phyloP scores from a whole-genome alignment of 1,284 basidiomycete species.

The Ganoderma multipileum region DNA sequence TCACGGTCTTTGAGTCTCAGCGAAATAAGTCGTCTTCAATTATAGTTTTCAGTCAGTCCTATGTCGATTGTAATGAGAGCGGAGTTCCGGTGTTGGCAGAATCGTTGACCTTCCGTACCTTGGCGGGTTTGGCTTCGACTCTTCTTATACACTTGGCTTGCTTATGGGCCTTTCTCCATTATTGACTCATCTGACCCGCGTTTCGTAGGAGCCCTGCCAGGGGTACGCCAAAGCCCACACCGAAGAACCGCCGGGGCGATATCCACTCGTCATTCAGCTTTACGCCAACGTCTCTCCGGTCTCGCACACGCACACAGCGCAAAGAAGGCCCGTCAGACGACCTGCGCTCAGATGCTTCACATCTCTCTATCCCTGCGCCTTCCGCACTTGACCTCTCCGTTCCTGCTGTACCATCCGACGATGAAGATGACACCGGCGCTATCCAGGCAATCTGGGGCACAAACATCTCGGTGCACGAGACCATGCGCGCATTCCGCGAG shows the following conservation, averaged over 20 bases:
- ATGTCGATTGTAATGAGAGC: too few relatives aligned
- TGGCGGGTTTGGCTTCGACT: too few relatives aligned
- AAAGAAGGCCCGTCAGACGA: constrained; percentile 45
- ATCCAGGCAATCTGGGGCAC: constrained; percentile 97
- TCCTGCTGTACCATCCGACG: constrained; percentile 55
- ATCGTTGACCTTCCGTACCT: too few relatives aligned
- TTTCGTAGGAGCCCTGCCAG: constrained; percentile 40
- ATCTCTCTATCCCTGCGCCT: constrained; percentile 66
- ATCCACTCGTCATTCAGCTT: constrained; percentile 80
- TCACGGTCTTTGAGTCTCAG: too few relatives aligned
- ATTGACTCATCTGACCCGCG: neutral
- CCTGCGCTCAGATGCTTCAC: constrained; percentile 62
- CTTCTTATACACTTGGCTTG: too few relatives aligned
- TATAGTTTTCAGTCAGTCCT: too few relatives aligned
- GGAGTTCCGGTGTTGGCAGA: too few relatives aligned
- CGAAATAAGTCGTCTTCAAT: too few relatives aligned
- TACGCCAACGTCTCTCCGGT: constrained; percentile 58
- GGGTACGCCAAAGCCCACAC: constrained; percentile 66
- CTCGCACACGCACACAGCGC: constrained; percentile 41
- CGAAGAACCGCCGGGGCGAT: constrained; percentile 81
- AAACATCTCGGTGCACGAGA: constrained; percentile 88
- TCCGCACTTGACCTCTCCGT: constrained; percentile 70
- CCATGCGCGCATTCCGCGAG: constrained; percentile 90
- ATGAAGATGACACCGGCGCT: constrained; percentile 66
- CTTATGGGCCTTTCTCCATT: too few relatives aligned